Conservation (phyloP, 2,329 filamentous ascomycete genomes). For the Aspergillus sp. region DNA sequence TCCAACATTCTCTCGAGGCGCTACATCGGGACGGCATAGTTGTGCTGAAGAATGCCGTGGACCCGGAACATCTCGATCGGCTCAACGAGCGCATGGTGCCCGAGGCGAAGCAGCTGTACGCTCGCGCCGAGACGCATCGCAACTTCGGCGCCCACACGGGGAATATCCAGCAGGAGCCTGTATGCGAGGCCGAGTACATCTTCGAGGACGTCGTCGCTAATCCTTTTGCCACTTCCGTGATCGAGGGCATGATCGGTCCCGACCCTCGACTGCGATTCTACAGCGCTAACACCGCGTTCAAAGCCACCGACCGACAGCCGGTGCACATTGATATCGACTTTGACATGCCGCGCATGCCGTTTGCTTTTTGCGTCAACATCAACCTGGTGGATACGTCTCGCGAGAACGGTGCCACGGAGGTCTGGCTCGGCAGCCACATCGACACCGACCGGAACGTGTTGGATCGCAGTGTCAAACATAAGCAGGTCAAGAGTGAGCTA, state of each 20-base stretch:
- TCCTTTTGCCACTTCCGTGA: constrained; percentile 37
- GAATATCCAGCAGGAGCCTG: constrained; percentile 45
- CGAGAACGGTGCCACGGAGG: constrained; percentile 51
- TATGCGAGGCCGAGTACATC: constrained; percentile 33
- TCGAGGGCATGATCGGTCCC: constrained; percentile 41
- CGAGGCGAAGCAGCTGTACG: constrained; percentile 35
- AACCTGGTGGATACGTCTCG: constrained; percentile 47
- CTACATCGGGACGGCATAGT: constrained; percentile 40
- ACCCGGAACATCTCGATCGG: constrained; percentile 30
- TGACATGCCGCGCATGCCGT: constrained; percentile 52
- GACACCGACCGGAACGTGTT: constrained; percentile 32
- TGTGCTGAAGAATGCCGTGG: constrained; percentile 39
- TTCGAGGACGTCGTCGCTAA: constrained; percentile 41
- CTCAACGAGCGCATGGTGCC: constrained; percentile 30
- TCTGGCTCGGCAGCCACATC: constrained; percentile 53
- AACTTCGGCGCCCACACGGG: constrained; percentile 31
- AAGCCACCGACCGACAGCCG: constrained; percentile 38
- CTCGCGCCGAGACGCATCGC: constrained; percentile 23
- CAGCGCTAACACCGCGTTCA: constrained; percentile 42
- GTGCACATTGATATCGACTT: constrained; percentile 46
- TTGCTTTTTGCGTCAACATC: constrained; percentile 50
- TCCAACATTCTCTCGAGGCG: constrained; percentile 23
- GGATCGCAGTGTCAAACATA: constrained; percentile 17
- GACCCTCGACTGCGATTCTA: constrained; percentile 38
- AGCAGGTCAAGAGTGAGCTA: constrained; percentile 32